Conservation (phyloP, 2,329 filamentous ascomycete genomes). For the Cryphonectria parasitica region DNA sequence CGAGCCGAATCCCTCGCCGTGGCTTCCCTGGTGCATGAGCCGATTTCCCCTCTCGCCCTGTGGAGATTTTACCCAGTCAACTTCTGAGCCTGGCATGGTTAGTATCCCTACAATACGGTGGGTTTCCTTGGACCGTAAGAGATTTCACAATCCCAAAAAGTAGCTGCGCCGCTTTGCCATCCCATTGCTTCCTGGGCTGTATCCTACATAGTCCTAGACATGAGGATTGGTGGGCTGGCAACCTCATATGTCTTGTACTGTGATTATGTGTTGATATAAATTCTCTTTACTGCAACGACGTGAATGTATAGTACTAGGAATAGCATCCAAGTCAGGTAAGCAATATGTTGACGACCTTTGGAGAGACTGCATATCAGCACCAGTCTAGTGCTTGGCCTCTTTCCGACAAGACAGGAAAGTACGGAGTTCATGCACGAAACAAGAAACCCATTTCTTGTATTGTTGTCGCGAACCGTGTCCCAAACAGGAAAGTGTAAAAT, state of each 20-base stretch:
- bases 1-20: not conserved
- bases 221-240: not conserved
- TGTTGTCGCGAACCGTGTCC: not conserved
- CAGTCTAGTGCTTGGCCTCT: not conserved
- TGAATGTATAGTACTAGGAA: not conserved
- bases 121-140: not conserved
- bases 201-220: not conserved
- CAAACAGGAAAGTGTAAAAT: not conserved
- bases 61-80: not conserved
- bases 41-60: not conserved
- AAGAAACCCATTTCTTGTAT: not conserved
- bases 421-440: not conserved
- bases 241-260: not conserved
- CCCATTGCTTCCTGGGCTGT: not conserved
- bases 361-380: too few relatives aligned
- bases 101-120: not conserved
- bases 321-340: not conserved
- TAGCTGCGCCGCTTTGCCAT: not conserved
- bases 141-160: not conserved
- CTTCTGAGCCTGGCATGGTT: not conserved
- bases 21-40: not conserved
- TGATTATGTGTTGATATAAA: not conserved
- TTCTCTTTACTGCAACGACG: not conserved
- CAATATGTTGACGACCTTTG: not conserved
- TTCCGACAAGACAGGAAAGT: not conserved